Evolutionary conservation across 1,139 yeast genomes (phyloP).

Genomic region (Yamadazyma diospyri): DNA sequence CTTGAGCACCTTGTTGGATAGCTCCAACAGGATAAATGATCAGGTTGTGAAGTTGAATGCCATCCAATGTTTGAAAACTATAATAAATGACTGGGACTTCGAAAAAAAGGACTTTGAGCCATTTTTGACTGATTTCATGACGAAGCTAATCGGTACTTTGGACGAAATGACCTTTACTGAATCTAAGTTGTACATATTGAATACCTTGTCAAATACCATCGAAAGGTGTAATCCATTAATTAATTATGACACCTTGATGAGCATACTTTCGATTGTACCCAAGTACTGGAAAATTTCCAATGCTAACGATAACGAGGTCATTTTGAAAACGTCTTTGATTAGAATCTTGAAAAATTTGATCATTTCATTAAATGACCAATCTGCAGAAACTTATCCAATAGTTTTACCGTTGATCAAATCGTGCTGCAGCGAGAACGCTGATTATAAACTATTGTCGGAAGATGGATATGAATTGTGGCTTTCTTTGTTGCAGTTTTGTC

Average conservation of each 20-base stretch:
- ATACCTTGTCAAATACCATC: constrained; percentile 62
- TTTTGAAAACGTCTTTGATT: constrained; percentile 66
- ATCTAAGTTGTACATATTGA: constrained; percentile 66
- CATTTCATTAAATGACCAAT: constrained; percentile 59
- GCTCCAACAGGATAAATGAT: constrained; percentile 49
- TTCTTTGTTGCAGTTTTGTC: constrained; percentile 58
- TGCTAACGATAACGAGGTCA: constrained; percentile 51
- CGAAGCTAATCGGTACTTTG: constrained; percentile 45
- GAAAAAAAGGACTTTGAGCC: constrained; percentile 64
- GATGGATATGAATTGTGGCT: constrained; percentile 90
- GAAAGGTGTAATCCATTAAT: constrained; percentile 64
- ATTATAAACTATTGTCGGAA: constrained; percentile 65
- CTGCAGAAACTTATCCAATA: constrained; percentile 57
- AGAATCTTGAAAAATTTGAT: constrained; percentile 66
- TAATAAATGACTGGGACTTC: constrained; percentile 87
- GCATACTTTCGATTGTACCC: constrained; percentile 63
- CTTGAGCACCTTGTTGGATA: constrained; percentile 41
- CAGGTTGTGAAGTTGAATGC: constrained; percentile 74
- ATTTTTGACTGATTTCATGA: constrained; percentile 52
- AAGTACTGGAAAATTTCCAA: constrained; percentile 66
- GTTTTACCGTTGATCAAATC: constrained; percentile 65
- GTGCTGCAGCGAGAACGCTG: constrained; percentile 56
- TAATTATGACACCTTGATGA: constrained; percentile 46
- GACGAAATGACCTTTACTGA: constrained; percentile 58
- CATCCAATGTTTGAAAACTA: constrained; percentile 62